These are phyloP conservation scores for Tephrocybe rancida DNA, from an alignment of 768 basidiomycete species.

Conservation along the genomic window DNA sequence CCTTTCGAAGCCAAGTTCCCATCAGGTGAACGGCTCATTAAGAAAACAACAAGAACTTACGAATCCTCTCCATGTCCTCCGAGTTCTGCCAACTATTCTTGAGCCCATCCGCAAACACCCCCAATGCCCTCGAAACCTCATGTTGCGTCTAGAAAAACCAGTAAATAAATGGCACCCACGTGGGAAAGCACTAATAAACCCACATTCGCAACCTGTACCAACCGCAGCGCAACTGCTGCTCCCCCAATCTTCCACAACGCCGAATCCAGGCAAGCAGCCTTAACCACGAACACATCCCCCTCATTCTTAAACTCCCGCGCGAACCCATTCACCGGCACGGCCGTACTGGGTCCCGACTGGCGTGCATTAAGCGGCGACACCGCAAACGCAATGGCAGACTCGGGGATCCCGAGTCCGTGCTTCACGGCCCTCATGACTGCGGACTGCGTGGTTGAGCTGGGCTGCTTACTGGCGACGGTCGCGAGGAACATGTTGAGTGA, in stretches of 20 bases:
- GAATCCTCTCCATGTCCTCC: conserved; percentile 89
- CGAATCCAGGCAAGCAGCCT: conserved; percentile 66
- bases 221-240: conserved; percentile 66
- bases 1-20: conserved; percentile 39
- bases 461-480: conserved; percentile 39
- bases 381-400: conserved; percentile 39
- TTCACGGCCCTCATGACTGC: conserved; percentile 54
- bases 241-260: conserved; percentile 86
- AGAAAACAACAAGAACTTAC: conserved; percentile 46
- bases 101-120: conserved; percentile 75
- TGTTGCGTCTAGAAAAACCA: conserved; percentile 57
- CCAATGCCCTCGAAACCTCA: conserved; percentile 72
- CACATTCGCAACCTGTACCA: conserved; percentile 80
- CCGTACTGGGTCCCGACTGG: conserved; percentile 17
- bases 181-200: conserved; percentile 19
- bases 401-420: conserved; percentile 46
- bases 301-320: conserved; percentile 26
- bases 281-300: conserved; percentile 66
- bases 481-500: conserved; percentile 80
- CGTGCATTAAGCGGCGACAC: conserved; percentile 36
- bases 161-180: neutral
- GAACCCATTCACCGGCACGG: conserved; percentile 21
- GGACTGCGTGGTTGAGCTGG: conserved; percentile 23
- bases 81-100: conserved; percentile 91
- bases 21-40: neutral